Conservation (phyloP, 139 green algal species). For the Tetradesmus obliquus region DNA sequence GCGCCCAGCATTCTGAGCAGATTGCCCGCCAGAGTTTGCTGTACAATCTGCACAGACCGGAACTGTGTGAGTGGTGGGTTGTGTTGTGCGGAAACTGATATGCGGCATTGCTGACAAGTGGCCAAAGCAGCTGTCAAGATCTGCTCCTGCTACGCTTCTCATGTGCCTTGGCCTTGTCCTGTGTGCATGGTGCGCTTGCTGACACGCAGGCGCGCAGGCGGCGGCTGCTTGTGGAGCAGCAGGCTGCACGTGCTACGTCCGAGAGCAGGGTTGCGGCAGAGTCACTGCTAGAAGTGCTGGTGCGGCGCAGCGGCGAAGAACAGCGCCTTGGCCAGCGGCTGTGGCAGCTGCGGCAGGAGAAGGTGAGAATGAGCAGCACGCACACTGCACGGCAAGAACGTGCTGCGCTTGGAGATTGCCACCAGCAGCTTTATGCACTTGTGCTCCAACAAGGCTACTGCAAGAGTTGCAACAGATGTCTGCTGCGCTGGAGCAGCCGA, state of each 20-base stretch:
- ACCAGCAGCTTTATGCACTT: not conserved
- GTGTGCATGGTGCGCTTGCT: not conserved
- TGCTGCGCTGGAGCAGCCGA: not conserved
- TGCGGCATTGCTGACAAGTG: too few relatives aligned
- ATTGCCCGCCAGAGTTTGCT: not conserved
- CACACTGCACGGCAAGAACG: not conserved
- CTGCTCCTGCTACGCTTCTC: not conserved
- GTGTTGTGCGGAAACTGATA: too few relatives aligned
- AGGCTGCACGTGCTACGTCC: constrained; percentile 47
- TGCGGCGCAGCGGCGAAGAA: constrained; percentile 65
- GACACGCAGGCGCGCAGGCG: constrained; percentile 47
- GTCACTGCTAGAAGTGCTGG: constrained; percentile 64
- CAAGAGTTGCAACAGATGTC: not conserved
- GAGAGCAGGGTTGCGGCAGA: constrained; percentile 59
- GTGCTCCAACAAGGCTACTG: too few relatives aligned
- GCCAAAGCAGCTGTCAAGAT: not conserved
- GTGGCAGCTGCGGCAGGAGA: constrained; percentile 69
- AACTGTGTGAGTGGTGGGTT: too few relatives aligned
- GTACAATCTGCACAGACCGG: not conserved
- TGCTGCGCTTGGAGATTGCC: not conserved
- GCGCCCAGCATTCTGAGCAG: not conserved
- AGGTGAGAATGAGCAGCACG: constrained; percentile 44
- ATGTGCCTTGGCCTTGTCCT: not conserved
- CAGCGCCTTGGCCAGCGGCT: constrained; percentile 62
- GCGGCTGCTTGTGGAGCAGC: constrained; percentile 69